These are phyloP conservation scores for Saccharomycopsis amapae DNA, from an alignment of 805 yeast species.

Conservation along the genomic window DNA sequence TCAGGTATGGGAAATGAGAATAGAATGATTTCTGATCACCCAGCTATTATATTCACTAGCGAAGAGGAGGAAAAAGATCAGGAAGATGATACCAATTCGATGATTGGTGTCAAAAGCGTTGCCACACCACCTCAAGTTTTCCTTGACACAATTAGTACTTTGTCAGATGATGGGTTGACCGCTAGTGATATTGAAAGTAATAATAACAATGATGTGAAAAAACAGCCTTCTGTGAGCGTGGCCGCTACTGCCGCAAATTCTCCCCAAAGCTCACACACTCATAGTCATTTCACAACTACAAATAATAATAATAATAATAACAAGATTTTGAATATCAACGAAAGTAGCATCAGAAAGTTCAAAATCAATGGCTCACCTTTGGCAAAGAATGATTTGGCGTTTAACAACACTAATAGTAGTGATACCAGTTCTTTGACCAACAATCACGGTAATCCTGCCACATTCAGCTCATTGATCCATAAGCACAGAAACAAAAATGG, in stretches of 20 bases:
- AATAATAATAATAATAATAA: neutral
- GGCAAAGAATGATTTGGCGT: neutral
- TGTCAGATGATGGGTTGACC: neutral
- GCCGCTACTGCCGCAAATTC: conserved; percentile 4
- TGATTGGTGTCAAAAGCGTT: neutral
- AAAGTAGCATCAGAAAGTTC: conserved; percentile 5
- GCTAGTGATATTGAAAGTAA: neutral
- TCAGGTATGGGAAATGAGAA: neutral
- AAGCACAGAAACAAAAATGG: neutral
- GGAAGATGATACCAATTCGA: neutral
- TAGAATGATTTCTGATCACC: conserved; percentile 1
- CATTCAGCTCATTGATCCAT: neutral
- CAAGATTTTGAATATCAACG: conserved; percentile 7
- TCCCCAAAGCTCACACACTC: neutral
- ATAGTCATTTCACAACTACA: neutral
- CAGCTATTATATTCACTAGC: neutral
- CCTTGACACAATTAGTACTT: neutral
- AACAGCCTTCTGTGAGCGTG: neutral
- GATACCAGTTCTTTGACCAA: conserved; percentile 6
- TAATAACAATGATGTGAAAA: neutral
- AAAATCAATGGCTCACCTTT: conserved; percentile 1
- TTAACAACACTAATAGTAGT: neutral
- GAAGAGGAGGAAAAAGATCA: neutral
- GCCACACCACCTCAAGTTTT: neutral
- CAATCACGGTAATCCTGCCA: neutral